Conservation (phyloP, 345 rosid genomes). For the Aquilaria malaccensis region DNA sequence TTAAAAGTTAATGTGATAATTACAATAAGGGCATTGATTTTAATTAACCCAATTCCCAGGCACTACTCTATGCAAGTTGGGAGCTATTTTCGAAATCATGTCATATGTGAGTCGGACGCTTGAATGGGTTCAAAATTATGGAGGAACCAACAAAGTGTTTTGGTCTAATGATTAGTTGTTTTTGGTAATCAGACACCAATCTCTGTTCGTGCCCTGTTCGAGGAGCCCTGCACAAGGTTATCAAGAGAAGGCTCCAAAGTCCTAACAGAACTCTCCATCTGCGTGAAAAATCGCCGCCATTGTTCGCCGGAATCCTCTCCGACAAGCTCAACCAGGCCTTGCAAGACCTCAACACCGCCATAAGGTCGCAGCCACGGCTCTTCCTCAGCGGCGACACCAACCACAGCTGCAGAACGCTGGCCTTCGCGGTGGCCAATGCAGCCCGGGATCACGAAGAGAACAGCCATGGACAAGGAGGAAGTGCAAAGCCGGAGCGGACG, state of each 20-base stretch:
- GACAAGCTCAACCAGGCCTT: slow-evolving; percentile 72
- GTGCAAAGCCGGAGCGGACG: too few relatives aligned
- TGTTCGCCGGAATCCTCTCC: slow-evolving; percentile 74
- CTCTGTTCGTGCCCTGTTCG: slow-evolving; percentile 57
- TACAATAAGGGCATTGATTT: too few relatives aligned
- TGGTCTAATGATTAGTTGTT: not conserved
- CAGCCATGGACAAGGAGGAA: too few relatives aligned
- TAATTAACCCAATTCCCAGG: slow-evolving; percentile 23
- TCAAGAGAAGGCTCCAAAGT: slow-evolving; percentile 63
- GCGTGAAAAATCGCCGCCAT: slow-evolving; percentile 51
- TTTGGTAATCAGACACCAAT: slow-evolving; percentile 39
- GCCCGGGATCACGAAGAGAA: slow-evolving; percentile 15
- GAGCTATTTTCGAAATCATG: slow-evolving; percentile 31
- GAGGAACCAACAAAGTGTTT: not conserved
- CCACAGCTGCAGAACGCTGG: slow-evolving; percentile 31
- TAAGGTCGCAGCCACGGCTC: slow-evolving; percentile 74
- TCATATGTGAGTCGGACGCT: too few relatives aligned
- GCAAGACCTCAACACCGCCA: slow-evolving; percentile 65
- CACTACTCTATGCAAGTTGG: slow-evolving; percentile 66
- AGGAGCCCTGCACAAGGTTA: slow-evolving; percentile 61
- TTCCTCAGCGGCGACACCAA: slow-evolving; percentile 51
- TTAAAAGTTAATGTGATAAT: not conserved
- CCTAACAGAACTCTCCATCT: slow-evolving; percentile 49
- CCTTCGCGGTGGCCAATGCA: slow-evolving; percentile 45
- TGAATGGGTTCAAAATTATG: too few relatives aligned